Evolutionary conservation across 2,329 filamentous ascomycete species (phyloP).

Genomic region (Pseudogymnoascus sp.): DNA sequence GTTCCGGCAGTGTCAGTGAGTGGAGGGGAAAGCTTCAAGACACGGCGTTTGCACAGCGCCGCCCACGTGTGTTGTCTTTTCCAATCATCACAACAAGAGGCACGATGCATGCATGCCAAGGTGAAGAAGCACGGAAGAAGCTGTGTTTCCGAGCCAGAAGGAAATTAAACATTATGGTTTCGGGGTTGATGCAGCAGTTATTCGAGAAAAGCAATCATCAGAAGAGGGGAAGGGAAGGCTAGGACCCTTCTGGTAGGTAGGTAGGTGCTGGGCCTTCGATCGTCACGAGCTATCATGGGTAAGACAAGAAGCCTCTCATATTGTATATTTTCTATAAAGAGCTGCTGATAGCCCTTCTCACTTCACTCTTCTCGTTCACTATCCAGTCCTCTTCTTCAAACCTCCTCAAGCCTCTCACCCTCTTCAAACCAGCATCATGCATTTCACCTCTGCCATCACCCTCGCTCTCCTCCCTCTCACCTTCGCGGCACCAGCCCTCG

Average conservation of each 20-base stretch:
- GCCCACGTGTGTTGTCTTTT: not conserved
- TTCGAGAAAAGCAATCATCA: not conserved
- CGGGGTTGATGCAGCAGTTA: not conserved
- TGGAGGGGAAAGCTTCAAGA: not conserved
- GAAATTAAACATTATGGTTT: not conserved
- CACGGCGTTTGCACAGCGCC: not conserved
- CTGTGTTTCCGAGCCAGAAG: not conserved
- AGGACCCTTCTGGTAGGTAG: not conserved
- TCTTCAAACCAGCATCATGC: constrained; percentile 13
- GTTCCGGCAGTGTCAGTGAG: constrained; percentile 3
- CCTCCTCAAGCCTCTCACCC: not conserved
- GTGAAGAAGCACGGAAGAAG: not conserved
- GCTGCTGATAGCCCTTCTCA: not conserved
- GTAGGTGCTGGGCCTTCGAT: not conserved
- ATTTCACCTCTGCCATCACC: constrained; percentile 12
- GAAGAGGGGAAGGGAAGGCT: constrained; percentile 3
- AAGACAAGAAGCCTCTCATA: constrained; percentile 3
- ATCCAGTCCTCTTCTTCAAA: not conserved
- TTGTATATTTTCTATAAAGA: not conserved
- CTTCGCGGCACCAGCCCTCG: constrained; percentile 14
- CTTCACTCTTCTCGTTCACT: not conserved
- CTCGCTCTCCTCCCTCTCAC: constrained; percentile 12
- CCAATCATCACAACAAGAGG: not conserved
- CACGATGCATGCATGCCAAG: not conserved
- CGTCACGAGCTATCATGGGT: constrained; percentile 2